phyloP scores from a whole-genome alignment of 495 filamentous ascomycete genomes.

The Trichoderma parareesei region DNA sequence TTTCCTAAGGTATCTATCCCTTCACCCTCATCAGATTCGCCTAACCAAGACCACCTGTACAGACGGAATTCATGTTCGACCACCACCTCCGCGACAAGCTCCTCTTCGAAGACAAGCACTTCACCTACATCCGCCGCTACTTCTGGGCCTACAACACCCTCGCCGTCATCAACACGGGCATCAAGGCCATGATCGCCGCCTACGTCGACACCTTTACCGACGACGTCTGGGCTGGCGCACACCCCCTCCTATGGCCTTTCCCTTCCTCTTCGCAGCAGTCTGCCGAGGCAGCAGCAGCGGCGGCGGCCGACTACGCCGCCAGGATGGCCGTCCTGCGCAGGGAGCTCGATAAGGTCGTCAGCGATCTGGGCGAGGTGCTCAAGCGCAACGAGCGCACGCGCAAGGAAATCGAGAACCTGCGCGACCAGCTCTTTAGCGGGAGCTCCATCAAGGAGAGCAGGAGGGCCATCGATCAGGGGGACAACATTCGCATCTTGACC shows the following conservation, averaged over 20 bases:
- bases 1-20: too few relatives aligned
- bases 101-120: constrained; percentile 47
- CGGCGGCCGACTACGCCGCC: constrained; percentile 13
- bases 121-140: constrained; percentile 48
- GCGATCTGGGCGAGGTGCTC: constrained; percentile 18
- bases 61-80: constrained; percentile 48
- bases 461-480: constrained; percentile 28
- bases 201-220: constrained; percentile 42
- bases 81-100: constrained; percentile 39
- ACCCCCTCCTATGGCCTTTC: constrained; percentile 33
- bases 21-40: too few relatives aligned
- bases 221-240: constrained; percentile 42
- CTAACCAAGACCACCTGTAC: too few relatives aligned
- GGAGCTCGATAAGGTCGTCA: constrained; percentile 23
- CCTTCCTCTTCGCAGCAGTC: constrained; percentile 12
- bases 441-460: constrained; percentile 26
- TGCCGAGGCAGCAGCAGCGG: not conserved
- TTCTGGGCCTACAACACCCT: constrained; percentile 51
- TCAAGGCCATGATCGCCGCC: constrained; percentile 41
- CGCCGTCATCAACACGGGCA: constrained; percentile 46
- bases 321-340: constrained; percentile 17
- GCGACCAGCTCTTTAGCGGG: constrained; percentile 29
- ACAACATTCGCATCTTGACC: constrained; percentile 34
- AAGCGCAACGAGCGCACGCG: constrained; percentile 23
- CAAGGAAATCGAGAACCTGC: constrained; percentile 23